phyloP scores from a whole-genome alignment of 805 yeast species.

The Yarrowia deformans region DNA sequence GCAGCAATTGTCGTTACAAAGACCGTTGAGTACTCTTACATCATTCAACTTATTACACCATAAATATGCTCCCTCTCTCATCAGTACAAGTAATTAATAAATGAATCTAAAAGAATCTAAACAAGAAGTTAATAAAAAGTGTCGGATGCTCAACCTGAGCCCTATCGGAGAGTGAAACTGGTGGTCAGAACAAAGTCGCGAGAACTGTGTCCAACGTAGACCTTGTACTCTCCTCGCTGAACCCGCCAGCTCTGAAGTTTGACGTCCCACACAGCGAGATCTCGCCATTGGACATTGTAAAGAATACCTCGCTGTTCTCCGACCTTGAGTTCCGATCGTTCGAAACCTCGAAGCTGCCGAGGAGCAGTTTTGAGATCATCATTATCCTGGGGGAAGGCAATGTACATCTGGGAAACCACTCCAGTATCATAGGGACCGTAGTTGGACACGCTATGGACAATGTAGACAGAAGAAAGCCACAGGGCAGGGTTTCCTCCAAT shows the following conservation, averaged over 20 bases:
- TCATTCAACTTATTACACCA: too few relatives aligned
- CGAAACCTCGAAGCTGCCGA: constrained; percentile 63
- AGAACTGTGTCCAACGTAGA: constrained; percentile 56
- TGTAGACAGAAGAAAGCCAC: constrained; percentile 61
- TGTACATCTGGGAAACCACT: constrained; percentile 61
- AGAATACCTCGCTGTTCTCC: constrained; percentile 53
- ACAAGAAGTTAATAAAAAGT: neutral
- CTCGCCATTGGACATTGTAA: constrained; percentile 60
- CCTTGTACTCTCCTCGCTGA: constrained; percentile 61
- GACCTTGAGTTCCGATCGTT: constrained; percentile 58
- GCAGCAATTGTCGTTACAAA: too few relatives aligned
- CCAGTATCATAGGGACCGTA: constrained; percentile 58
- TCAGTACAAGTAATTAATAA: neutral
- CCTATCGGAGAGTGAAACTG: constrained; percentile 29
- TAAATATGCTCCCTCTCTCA: neutral
- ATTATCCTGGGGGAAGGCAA: constrained; percentile 55
- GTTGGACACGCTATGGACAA: constrained; percentile 57
- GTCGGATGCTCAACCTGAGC: neutral
- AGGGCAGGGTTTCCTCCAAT: constrained; percentile 66
- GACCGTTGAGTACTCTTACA: too few relatives aligned
- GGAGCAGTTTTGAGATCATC: constrained; percentile 59
- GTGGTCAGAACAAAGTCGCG: constrained; percentile 41
- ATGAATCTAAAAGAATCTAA: constrained; percentile 29
- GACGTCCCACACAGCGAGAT: constrained; percentile 65
- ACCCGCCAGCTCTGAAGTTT: constrained; percentile 64